Conservation (phyloP, 2,329 filamentous ascomycete species). For the Monosporascus sp. region DNA sequence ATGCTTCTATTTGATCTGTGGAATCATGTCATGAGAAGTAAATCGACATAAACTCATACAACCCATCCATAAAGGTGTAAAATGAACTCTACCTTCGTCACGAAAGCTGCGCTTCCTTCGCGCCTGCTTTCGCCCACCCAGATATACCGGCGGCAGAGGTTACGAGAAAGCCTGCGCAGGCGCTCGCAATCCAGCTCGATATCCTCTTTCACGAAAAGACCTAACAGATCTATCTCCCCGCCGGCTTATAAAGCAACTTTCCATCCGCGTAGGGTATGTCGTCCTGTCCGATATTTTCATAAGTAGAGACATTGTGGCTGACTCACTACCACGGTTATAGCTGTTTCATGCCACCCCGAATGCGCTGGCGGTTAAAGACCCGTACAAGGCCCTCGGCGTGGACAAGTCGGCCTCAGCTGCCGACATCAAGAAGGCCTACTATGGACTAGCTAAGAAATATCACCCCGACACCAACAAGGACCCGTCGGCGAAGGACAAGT, state of each 20-base stretch:
- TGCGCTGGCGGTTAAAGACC: conserved; percentile 60
- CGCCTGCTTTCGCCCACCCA: conserved; percentile 41
- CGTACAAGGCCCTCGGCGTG: conserved; percentile 83
- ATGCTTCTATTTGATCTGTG: no score
- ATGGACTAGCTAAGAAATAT: conserved; percentile 93
- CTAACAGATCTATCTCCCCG: conserved; percentile 7
- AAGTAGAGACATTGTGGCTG: not conserved
- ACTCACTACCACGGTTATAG: conserved; percentile 26
- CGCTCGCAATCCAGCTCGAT: conserved; percentile 20
- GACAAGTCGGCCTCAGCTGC: conserved; percentile 70
- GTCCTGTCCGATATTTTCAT: not conserved
- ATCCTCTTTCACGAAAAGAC: conserved; percentile 16
- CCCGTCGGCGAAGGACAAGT: conserved; percentile 85
- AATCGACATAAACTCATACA: not conserved
- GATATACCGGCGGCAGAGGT: conserved; percentile 33
- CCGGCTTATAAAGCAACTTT: conserved; percentile 5
- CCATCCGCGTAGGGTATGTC: conserved; percentile 16
- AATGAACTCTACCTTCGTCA: conserved; percentile 45
- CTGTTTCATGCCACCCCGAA: conserved; percentile 57
- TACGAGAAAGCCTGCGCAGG: conserved; percentile 36
- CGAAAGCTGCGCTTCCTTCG: conserved; percentile 41
- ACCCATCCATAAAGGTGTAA: conserved; percentile 13
- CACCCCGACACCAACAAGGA: conserved; percentile 99
- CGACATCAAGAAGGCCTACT: conserved; percentile 98
- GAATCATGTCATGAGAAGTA: not conserved